Conservation (phyloP, 2,329 filamentous ascomycete genomes). For the Ustilaginoidea virens region DNA sequence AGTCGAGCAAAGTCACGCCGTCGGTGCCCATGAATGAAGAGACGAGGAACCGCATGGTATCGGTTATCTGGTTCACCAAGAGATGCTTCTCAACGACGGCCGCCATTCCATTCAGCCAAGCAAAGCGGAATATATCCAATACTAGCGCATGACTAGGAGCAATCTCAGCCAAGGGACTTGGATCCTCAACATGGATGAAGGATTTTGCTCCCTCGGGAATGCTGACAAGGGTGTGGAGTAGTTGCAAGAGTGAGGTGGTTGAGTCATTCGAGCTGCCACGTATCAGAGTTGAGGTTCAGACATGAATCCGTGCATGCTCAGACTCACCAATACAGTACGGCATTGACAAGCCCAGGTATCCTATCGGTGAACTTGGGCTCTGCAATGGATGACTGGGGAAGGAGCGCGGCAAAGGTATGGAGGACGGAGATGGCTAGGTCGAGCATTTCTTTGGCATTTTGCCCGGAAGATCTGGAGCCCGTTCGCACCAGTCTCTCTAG, state of each 20-base stretch:
- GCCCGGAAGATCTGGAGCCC: conserved; percentile 23
- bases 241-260: conserved; percentile 36
- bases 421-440: conserved; percentile 47
- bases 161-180: conserved; percentile 39
- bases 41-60: conserved; percentile 30
- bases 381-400: conserved; percentile 31
- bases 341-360: conserved; percentile 35
- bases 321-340: conserved; percentile 36
- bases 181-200: conserved; percentile 33
- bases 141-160: conserved; percentile 36
- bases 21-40: conserved; percentile 43
- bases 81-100: conserved; percentile 13
- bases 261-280: conserved; percentile 33
- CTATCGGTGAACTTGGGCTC: conserved; percentile 33
- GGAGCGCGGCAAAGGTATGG: conserved; percentile 42
- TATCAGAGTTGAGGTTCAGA: background rate
- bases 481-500: conserved; percentile 47
- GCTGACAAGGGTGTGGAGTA: conserved; percentile 39
- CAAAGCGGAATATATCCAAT: conserved; percentile 38
- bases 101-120: conserved; percentile 37
- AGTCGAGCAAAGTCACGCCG: conserved; percentile 41
- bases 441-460: conserved; percentile 43
- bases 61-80: conserved; percentile 27
- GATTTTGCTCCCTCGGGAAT: conserved; percentile 31
- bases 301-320: background rate